Base-by-base conservation (phyloP, 2,329 filamentous ascomycete genomes). In the Colletotrichum sp. region DNA sequence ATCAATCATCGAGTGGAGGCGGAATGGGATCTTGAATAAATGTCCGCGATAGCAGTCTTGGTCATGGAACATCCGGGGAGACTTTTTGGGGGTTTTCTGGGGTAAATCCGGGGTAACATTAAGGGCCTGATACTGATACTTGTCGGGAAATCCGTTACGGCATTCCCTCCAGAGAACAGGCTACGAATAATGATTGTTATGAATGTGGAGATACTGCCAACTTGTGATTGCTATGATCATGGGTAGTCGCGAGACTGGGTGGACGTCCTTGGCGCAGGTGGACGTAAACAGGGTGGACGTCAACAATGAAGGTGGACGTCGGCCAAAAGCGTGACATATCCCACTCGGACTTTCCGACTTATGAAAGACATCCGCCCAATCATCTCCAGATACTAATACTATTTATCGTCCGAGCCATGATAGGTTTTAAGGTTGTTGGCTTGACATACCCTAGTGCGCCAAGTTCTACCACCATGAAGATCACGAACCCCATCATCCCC, bases 401-500 rank as follows among this genome's bases (percentile, higher is more conserved):
- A 52, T 8, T 52, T 13, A 52, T 52, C 43, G 2, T 52, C 10
- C n/a, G 43, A 21, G 43, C 43, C 43, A 52, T 1, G 43, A 8
- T 52, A 52, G 2, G 4, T 2, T 8, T 21, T 21, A 21, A 52
- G n/a, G 10, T 52, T 52, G 43, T 52, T 52, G 43, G n/a, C 55
- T 58, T 58, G 5, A 28, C 55, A 58, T 58, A 58, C 24, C 55
- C 21, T 28, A 26, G 21, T 6, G 18, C 16, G 10, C 24, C 57
- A 34, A 61, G 26, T 30, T n/a, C 28, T n/a, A 1, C 28, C 21
- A 57, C 16, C 16, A 68, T 52, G 10, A 57, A 32, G 28, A n/a
- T 68, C 48, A 26, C 57, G 43, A 82, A 83, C 63, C 82, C 82
- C 15, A 81, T 82, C 52, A 77, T 82, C n/a, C 79, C 82, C 16